Percentiles rank a stretch among this genome's conserved stretches.
Evolutionary conservation across 2,329 filamentous ascomycete species (phyloP).

Genomic region (Scedosporium dehoogii): DNA sequence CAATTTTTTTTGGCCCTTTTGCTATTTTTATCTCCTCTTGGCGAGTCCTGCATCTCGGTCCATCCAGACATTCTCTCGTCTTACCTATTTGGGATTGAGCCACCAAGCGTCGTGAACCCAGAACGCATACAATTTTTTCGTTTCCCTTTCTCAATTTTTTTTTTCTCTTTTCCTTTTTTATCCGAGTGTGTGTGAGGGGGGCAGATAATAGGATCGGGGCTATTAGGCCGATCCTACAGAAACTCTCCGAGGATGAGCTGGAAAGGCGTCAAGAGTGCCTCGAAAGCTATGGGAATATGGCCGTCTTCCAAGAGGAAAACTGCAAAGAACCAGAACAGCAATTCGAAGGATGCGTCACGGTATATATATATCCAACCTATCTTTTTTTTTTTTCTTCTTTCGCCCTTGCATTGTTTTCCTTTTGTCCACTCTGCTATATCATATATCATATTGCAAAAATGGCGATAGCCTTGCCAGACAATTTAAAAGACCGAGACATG

Average conservation of each 20-base stretch:
- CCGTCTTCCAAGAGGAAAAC: slow-evolving; percentile 19
- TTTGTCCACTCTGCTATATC: background rate
- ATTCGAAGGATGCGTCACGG: slow-evolving; percentile 3
- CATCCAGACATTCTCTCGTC: background rate
- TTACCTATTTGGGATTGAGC: background rate
- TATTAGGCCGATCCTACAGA: background rate
- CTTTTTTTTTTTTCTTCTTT: background rate
- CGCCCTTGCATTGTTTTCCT: background rate
- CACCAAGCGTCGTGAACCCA: background rate
- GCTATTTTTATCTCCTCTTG: background rate
- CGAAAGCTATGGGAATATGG: slow-evolving; percentile 21
- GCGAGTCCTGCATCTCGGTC: background rate
- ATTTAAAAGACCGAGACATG: background rate
- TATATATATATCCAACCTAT: background rate
- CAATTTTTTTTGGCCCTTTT: background rate
- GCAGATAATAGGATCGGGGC: background rate
- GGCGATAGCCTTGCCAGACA: background rate
- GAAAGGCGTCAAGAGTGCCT: slow-evolving; percentile 25
- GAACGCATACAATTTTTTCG: background rate
- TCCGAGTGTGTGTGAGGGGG: background rate
- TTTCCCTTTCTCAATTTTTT: background rate
- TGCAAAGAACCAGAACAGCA: slow-evolving; percentile 1
- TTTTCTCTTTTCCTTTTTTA: background rate
- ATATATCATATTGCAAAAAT: background rate
- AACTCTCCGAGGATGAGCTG: slow-evolving; percentile 22